Evolutionary conservation across 1,284 basidiomycete genomes (phyloP).

Genomic region (Ceratorhiza oryzae-sativae): DNA sequence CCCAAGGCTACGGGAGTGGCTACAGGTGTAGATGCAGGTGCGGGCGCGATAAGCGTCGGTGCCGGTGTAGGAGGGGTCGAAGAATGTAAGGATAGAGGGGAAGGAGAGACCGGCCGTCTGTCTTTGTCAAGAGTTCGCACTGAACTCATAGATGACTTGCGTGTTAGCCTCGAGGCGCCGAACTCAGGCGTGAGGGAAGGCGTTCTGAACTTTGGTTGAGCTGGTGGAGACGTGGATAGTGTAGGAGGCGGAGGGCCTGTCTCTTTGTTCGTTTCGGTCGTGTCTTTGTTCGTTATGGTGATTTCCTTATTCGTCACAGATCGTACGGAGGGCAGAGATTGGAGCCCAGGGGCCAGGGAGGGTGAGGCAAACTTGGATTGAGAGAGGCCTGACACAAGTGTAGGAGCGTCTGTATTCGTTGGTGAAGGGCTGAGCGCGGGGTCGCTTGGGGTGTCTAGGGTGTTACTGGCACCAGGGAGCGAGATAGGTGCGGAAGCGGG

Average conservation of each 20-base stretch:
- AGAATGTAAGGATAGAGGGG: slow-evolving; percentile 19
- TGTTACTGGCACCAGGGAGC: background rate
- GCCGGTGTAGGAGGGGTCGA: background rate
- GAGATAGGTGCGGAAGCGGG: slow-evolving; percentile 7
- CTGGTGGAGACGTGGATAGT: slow-evolving; percentile 3
- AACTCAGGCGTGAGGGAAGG: slow-evolving; percentile 18
- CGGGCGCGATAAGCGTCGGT: background rate
- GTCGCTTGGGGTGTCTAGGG: background rate
- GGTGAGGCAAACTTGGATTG: slow-evolving; percentile 14
- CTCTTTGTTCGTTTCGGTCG: background rate
- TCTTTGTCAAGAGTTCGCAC: slow-evolving; percentile 22
- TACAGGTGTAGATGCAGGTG: slow-evolving; percentile 1
- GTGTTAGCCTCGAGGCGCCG: slow-evolving; percentile 27
- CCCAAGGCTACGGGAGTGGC: background rate
- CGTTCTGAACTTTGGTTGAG: slow-evolving; percentile 28
- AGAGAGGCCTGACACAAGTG: background rate
- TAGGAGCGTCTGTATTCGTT: background rate
- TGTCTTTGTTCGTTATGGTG: background rate
- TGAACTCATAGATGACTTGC: slow-evolving; percentile 32
- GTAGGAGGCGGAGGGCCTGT: background rate
- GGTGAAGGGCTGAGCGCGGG: background rate
- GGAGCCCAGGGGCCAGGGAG: background rate
- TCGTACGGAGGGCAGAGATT: background rate
- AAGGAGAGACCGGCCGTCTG: slow-evolving; percentile 12
- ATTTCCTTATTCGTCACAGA: slow-evolving; percentile 1